Percentiles rank a stretch among this genome's conserved stretches.
Conservation (phyloP, 2,329 filamentous ascomycete species). For the Furcasterigmium sp. region DNA sequence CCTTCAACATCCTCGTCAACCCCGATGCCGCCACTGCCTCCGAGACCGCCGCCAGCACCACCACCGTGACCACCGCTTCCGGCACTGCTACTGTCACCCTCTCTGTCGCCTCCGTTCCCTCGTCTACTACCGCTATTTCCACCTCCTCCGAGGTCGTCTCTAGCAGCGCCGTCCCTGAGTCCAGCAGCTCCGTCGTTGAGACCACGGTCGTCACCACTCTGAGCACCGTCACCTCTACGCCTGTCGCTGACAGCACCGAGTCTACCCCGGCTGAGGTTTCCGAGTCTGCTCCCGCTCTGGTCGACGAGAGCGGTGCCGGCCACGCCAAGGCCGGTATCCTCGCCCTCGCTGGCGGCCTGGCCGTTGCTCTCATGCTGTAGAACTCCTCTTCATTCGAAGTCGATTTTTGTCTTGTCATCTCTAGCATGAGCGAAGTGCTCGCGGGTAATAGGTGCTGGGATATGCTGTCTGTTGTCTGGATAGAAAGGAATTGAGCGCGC, state of each 20-base stretch:
- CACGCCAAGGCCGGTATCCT: slow-evolving; percentile 11
- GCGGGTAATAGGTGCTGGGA: neutral
- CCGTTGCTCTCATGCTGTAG: slow-evolving; percentile 12
- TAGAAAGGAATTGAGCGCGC: neutral
- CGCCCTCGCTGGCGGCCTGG: slow-evolving; percentile 12
- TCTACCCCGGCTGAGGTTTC: neutral
- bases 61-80: slow-evolving; percentile 20
- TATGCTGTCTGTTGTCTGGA: neutral
- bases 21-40: slow-evolving; percentile 15
- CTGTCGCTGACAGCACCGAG: slow-evolving; percentile 1
- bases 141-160: slow-evolving; percentile 18
- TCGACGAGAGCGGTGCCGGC: slow-evolving; percentile 4
- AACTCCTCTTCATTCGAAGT: neutral
- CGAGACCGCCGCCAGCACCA: slow-evolving; percentile 18
- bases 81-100: slow-evolving; percentile 24
- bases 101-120: slow-evolving; percentile 16
- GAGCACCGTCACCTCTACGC: slow-evolving; percentile 3
- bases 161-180: slow-evolving; percentile 12
- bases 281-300: slow-evolving; percentile 5
- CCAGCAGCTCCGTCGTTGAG: slow-evolving; percentile 9
- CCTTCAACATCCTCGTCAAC: slow-evolving; percentile 46
- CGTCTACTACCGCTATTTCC: slow-evolving; percentile 15
- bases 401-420: neutral
- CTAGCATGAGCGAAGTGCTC: too few relatives aligned
- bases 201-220: slow-evolving; percentile 5